Percentiles rank a stretch among this genome's conserved stretches.
These are phyloP conservation scores for Carpinus viminea DNA, from an alignment of 306 rosid species.

Conservation along the genomic window DNA sequence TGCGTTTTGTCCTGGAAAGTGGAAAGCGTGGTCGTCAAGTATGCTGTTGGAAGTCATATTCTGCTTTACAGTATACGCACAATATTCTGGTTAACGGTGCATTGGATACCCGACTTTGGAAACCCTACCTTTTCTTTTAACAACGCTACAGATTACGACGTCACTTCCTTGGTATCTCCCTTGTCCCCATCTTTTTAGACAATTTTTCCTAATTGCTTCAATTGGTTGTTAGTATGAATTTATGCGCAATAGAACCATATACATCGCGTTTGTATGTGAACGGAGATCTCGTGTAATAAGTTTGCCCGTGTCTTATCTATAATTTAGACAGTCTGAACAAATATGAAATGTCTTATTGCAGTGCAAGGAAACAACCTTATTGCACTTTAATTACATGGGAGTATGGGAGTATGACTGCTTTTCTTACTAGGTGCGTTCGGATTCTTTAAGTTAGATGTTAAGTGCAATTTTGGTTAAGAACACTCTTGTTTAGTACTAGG, in stretches of 20 bases:
- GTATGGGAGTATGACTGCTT: neutral
- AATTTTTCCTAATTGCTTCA: constrained; percentile 17
- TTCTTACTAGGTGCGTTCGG: neutral
- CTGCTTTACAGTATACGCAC: neutral
- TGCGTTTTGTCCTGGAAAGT: neutral
- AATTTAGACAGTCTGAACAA: too few relatives aligned
- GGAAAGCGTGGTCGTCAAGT: neutral
- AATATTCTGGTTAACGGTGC: constrained; percentile 14
- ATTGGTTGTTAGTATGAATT: neutral
- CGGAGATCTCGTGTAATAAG: too few relatives aligned
- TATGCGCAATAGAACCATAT: too few relatives aligned
- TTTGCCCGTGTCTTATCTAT: too few relatives aligned
- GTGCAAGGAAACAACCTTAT: too few relatives aligned
- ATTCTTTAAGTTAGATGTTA: neutral
- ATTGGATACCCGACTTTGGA: constrained; percentile 56
- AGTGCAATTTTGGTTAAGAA: neutral
- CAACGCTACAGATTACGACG: constrained; percentile 37
- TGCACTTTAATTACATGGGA: neutral
- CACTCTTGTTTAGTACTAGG: neutral
- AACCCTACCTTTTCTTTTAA: constrained; percentile 40
- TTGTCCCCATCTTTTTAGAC: constrained; percentile 39
- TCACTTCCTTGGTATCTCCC: constrained; percentile 36
- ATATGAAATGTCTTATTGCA: too few relatives aligned
- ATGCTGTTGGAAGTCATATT: constrained; percentile 1
- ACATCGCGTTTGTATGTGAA: too few relatives aligned